Evolutionary conservation across 2,329 filamentous ascomycete genomes (phyloP).

Genomic region (Penicillium sumatraense): DNA sequence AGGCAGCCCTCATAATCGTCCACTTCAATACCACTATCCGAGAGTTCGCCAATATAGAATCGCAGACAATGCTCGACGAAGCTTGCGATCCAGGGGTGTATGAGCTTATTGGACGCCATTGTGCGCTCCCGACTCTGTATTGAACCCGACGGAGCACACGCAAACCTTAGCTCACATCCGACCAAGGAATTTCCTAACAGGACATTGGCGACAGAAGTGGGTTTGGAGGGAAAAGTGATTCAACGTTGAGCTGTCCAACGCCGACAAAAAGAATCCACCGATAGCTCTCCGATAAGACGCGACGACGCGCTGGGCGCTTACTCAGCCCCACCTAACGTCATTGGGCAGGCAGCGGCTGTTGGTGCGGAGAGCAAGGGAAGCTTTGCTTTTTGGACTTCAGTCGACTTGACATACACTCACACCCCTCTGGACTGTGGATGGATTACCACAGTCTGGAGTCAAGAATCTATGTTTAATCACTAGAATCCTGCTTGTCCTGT

Average conservation of each 20-base stretch:
- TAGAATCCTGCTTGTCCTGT: conserved; percentile 12
- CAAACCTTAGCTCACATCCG: background rate
- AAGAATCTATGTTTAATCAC: too few species aligned
- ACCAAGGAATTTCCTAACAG: background rate
- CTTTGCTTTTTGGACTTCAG: background rate
- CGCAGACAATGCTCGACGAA: conserved; percentile 29
- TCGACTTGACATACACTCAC: background rate
- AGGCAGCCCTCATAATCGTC: conserved; percentile 42
- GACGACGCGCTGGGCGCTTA: conserved; percentile 10
- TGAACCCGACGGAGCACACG: background rate
- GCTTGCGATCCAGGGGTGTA: conserved; percentile 29
- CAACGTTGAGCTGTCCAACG: too few species aligned
- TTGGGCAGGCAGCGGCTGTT: background rate
- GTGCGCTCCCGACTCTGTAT: conserved; percentile 16
- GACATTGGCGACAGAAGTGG: background rate
- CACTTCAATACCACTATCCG: conserved; percentile 17
- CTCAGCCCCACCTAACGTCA: conserved; percentile 7
- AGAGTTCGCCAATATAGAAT: conserved; percentile 19
- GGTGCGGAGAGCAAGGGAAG: background rate
- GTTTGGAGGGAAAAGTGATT: background rate
- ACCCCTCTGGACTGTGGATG: background rate
- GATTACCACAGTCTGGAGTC: too few species aligned
- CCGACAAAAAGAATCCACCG: conserved; percentile 8
- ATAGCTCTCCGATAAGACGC: conserved; percentile 22
- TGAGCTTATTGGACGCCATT: conserved; percentile 23